Conservation (phyloP, 441 rosid species). For the Jatropha podagrica region DNA sequence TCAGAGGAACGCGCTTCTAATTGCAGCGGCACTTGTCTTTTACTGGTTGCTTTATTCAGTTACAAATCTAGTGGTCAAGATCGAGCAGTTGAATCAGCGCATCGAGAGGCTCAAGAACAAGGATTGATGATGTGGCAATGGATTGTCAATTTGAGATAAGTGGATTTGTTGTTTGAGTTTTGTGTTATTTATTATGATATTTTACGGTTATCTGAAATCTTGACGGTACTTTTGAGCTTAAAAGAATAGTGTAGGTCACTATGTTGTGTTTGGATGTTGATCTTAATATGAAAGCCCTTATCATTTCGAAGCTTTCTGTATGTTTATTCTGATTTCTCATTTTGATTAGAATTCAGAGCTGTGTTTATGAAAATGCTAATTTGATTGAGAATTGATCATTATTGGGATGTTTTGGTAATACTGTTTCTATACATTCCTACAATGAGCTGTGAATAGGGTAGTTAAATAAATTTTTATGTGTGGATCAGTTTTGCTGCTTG, state of each 20-base stretch:
- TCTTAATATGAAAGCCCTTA: not conserved
- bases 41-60: conserved; percentile 86
- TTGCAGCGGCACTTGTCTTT: conserved; percentile 73
- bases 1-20: conserved; percentile 83
- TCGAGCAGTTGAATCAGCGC: conserved; percentile 78
- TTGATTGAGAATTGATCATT: not conserved
- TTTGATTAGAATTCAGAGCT: conserved; percentile 1
- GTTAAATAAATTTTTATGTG: too few relatives aligned
- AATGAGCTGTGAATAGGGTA: too few relatives aligned
- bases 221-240: not conserved
- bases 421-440: not conserved
- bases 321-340: not conserved
- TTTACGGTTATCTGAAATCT: not conserved
- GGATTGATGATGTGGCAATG: conserved; percentile 30
- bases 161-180: conserved; percentile 9
- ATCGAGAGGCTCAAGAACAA: conserved; percentile 79
- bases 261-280: conserved; percentile 1
- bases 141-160: conserved; percentile 2
- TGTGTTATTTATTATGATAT: not conserved
- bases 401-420: not conserved
- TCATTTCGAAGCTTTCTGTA: not conserved
- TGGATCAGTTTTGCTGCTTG: too few relatives aligned
- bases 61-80: conserved; percentile 66
- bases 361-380: not conserved
- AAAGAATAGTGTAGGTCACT: not conserved